These are phyloP conservation scores for Rhinocladiella mackenziei DNA, from an alignment of 2,329 filamentous ascomycete species.

Conservation along the genomic window DNA sequence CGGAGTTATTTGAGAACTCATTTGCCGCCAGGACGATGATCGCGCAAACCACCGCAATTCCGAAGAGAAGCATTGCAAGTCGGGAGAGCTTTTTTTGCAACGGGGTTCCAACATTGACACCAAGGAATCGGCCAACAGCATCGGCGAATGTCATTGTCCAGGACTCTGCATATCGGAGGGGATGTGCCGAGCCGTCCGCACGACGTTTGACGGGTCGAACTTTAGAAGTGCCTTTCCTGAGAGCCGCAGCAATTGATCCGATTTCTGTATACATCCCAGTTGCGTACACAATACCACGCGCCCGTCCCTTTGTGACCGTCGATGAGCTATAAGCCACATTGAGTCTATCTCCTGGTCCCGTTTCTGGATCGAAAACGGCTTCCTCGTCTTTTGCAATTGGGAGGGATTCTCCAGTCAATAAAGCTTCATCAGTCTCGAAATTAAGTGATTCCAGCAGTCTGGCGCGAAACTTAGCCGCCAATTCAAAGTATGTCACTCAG, in stretches of 20 bases:
- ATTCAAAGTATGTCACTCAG: background rate
- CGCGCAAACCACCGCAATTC: slow-evolving; percentile 63
- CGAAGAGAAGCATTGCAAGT: slow-evolving; percentile 63
- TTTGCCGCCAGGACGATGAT: slow-evolving; percentile 67
- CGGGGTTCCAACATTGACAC: slow-evolving; percentile 65
- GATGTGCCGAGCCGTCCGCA: slow-evolving; percentile 47
- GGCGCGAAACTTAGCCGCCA: too few relatives aligned
- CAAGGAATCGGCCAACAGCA: slow-evolving; percentile 60
- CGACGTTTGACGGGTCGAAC: slow-evolving; percentile 51
- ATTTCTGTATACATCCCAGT: slow-evolving; percentile 61
- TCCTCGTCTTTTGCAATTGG: slow-evolving; percentile 53
- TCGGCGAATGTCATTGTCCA: slow-evolving; percentile 54
- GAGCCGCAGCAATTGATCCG: slow-evolving; percentile 59
- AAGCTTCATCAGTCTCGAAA: slow-evolving; percentile 57
- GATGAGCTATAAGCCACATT: slow-evolving; percentile 61
- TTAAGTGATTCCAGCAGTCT: slow-evolving; percentile 51
- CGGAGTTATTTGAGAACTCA: slow-evolving; percentile 50
- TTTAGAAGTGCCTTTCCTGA: slow-evolving; percentile 58
- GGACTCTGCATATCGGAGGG: slow-evolving; percentile 52
- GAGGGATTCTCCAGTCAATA: slow-evolving; percentile 59
- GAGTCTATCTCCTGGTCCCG: slow-evolving; percentile 57
- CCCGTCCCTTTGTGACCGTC: slow-evolving; percentile 59
- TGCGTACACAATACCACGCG: slow-evolving; percentile 57
- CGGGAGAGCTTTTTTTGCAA: slow-evolving; percentile 65
- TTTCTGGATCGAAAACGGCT: slow-evolving; percentile 48